Base-by-base conservation (phyloP, 768 basidiomycete species). In the Boletus rufocinnamomeus region DNA sequence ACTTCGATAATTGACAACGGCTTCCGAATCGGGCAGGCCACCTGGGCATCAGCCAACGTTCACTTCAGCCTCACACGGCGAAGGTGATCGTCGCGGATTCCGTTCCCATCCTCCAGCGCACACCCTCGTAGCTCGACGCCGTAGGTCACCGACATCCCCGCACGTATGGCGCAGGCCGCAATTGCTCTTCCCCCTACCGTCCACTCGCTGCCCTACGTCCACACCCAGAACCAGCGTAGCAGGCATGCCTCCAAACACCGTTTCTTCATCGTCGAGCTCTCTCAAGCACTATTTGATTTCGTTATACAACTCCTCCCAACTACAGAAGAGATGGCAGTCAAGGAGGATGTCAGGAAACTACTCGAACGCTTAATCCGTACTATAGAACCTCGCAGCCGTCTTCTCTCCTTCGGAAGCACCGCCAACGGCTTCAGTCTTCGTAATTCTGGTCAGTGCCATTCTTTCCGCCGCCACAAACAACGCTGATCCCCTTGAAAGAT, bases 381-480 rank as follows among this genome's bases (percentile, higher is more conserved):
- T 46, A 92, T 99, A 75, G 92, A 95, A 72, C 95, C 95, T 45
- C 84, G 93, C 66, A 91, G 91, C 63, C 86, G 92, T 53, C 78
- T 99, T 65, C 75, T 96, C 65, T 93, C 94, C 56, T 99, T 99
- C 72, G 96, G 96, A 35, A 95, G 93, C 71, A 97, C 93, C 38
- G 95, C 95, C 13, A 98, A 98, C 69, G 95, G 95, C 58, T 96
- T 98, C 79, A 95, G 93, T 71, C 84, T 98, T 67, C 84, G 94
- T 65, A 97, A 98, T 77, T 96, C 94, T 61, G 95, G 95, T 91
- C 52, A 56, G 79, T 64, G 25, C 35, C 59, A 54, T 60, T 56
- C 43, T 25, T 28, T 50, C 27, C 49, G 19, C 56, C 57, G 32
- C 60, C 54, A 23, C 47, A 34, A 32, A 17, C 46, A 35, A 16